phyloP scores from a whole-genome alignment of 2,329 filamentous ascomycete genomes.

The Thielaviopsis euricoi region DNA sequence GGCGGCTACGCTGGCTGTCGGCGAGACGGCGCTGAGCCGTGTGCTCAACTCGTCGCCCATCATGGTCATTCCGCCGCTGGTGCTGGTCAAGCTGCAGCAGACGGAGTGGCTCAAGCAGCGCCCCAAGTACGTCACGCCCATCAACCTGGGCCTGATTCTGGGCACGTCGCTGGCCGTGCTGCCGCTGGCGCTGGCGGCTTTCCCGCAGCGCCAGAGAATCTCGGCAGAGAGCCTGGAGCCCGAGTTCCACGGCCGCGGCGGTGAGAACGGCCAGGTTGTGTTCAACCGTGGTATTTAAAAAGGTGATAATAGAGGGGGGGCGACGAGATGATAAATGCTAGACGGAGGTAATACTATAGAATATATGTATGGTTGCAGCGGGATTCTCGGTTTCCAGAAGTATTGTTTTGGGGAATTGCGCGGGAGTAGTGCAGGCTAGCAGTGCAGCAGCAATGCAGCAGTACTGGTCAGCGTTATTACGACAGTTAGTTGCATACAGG shows the following conservation, averaged over 20 bases:
- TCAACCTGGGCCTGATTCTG: constrained; percentile 80
- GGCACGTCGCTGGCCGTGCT: constrained; percentile 76
- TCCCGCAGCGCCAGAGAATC: constrained; percentile 80
- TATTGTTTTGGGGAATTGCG: neutral
- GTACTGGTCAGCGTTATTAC: too few relatives aligned
- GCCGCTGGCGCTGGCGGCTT: constrained; percentile 76
- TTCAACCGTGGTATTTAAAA: constrained; percentile 84
- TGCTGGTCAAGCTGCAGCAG: constrained; percentile 71
- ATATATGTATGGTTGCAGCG: neutral
- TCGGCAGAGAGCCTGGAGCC: constrained; percentile 60
- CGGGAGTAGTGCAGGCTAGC: neutral
- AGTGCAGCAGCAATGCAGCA: too few relatives aligned
- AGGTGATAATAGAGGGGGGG: neutral
- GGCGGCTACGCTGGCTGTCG: constrained; percentile 77
- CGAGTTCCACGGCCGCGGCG: constrained; percentile 71
- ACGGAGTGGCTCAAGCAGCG: constrained; percentile 64
- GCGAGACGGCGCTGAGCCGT: constrained; percentile 79
- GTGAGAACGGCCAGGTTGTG: constrained; percentile 68
- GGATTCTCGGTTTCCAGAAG: neutral
- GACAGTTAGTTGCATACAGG: too few relatives aligned
- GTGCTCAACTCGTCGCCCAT: constrained; percentile 91
- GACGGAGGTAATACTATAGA: neutral
- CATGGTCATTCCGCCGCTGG: constrained; percentile 85
- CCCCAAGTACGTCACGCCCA: constrained; percentile 54
- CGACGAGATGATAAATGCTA: neutral